These are phyloP conservation scores for Dorcoceras hygrometricum DNA, from an alignment of 257 asterid genomes.

Conservation along the genomic window DNA sequence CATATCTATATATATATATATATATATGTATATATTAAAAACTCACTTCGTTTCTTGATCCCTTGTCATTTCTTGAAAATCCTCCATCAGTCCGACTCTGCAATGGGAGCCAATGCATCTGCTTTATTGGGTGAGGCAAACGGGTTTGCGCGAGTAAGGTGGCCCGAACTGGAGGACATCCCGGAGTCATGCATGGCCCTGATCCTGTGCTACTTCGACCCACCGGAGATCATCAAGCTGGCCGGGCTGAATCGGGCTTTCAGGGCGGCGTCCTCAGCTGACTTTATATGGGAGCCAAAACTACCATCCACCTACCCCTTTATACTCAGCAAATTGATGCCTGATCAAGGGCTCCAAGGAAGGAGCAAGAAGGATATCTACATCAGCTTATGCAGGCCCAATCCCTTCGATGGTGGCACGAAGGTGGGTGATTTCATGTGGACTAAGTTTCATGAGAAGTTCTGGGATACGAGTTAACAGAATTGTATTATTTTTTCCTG, in stretches of 20 bases:
- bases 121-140: conserved; percentile 29
- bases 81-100: conserved; percentile 16
- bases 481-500: neutral
- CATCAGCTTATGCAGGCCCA: conserved; percentile 49
- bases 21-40: neutral
- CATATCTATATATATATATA: no score
- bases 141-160: conserved; percentile 21
- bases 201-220: conserved; percentile 61
- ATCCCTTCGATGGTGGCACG: conserved; percentile 55
- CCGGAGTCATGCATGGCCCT: conserved; percentile 81
- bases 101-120: conserved; percentile 70
- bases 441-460: neutral
- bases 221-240: conserved; percentile 72
- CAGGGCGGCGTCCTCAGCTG: conserved; percentile 76
- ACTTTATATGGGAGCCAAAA: conserved; percentile 74
- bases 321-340: conserved; percentile 38
- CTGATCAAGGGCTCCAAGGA: conserved; percentile 36
- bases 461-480: neutral
- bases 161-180: conserved; percentile 62
- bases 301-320: conserved; percentile 56
- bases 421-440: conserved; percentile 42
- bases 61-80: neutral
- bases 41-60: neutral
- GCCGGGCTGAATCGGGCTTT: conserved; percentile 64
- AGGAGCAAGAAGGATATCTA: conserved; percentile 57